These are phyloP conservation scores for Erysimum pusillum DNA, from an alignment of 441 rosid genomes.

Conservation along the genomic window DNA sequence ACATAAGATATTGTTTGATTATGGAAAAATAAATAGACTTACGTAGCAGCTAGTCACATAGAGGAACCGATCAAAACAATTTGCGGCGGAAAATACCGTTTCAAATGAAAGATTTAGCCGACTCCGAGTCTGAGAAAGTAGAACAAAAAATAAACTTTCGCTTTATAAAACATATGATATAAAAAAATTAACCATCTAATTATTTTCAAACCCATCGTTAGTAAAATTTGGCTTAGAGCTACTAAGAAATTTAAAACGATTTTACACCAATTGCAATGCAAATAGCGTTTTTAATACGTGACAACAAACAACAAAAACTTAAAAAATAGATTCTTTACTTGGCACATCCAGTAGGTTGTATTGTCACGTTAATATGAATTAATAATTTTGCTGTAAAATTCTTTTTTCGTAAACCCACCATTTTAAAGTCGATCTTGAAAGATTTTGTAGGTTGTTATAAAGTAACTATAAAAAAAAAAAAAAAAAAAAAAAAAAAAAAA, in stretches of 20 bases:
- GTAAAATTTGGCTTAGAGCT: too few species aligned
- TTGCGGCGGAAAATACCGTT: slow-evolving; percentile 71
- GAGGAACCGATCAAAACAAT: slow-evolving; percentile 76
- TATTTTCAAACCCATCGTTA: too few species aligned
- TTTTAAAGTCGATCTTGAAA: background rate
- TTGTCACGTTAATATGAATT: background rate
- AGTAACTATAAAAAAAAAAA: background rate
- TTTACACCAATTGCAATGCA: too few species aligned
- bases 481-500: too few species aligned
- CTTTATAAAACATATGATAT: background rate
- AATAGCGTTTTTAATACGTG: too few species aligned
- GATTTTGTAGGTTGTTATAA: background rate
- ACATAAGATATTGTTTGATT: too few species aligned
- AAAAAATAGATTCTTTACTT: background rate
- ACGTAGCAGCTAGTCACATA: slow-evolving; percentile 62
- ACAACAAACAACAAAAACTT: background rate
- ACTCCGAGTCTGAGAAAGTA: slow-evolving; percentile 54
- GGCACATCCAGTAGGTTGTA: too few species aligned
- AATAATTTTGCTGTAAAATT: background rate
- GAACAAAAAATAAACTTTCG: background rate
- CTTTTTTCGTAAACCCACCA: background rate
- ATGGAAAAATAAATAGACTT: slow-evolving; percentile 25
- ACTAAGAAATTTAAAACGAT: too few species aligned
- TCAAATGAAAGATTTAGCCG: slow-evolving; percentile 62
- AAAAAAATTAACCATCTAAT: too few species aligned